Base-by-base conservation (phyloP, 495 filamentous ascomycete genomes). In the Talaromyces ruber region DNA sequence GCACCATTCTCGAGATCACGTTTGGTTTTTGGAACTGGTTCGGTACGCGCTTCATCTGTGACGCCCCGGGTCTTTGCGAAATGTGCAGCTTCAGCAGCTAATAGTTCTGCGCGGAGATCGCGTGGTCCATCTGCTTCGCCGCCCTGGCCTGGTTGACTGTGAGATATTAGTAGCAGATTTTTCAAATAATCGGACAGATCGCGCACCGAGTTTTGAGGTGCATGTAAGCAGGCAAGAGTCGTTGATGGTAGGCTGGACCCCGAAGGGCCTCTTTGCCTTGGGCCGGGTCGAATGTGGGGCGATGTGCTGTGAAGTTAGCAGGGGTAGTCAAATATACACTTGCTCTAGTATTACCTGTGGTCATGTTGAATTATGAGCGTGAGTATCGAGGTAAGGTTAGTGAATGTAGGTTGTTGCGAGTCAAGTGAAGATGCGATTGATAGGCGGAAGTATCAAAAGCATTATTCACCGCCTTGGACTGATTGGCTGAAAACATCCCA, bases 221-320 rank as follows among this genome's bases (percentile, higher is more conserved):
- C 34, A 88, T 97, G 70, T 98, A 86, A 9, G 94, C 94, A 4
- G 94, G 95, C 2, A 97, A 86, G 11, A 98, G 88, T 59, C 94
- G 87, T 79, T 97, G 94, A 73, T 98, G 94, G 76, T 97, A 98
- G 62, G 94, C 94, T 43, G 91, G 90, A 16, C 94, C 94, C 66
- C 92, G 88, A 59, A 90, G 89, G 69, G 93, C 90, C 73, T 98
- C 94, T 83, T 96, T 97, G 66, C 95, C 94, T 71, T 88, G 87
- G 45, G 94, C 93, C 62, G 93, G 93, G 71, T 97, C 93, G 67
- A 97, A 97, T 0, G 93, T 97, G 63, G 93, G 93, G 73, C 93
- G 86, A 68, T 94, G 90, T 34, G 84, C 83, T 80, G 68, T 39
- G 12, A 16, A 39, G 34, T 39, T 39, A 39, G 34, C 70, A 43